A percentile compares a stretch with the other conserved stretches of the same genome.
Conservation (phyloP, 495 filamentous ascomycete genomes). For the Thermochaetoides thermophila region DNA sequence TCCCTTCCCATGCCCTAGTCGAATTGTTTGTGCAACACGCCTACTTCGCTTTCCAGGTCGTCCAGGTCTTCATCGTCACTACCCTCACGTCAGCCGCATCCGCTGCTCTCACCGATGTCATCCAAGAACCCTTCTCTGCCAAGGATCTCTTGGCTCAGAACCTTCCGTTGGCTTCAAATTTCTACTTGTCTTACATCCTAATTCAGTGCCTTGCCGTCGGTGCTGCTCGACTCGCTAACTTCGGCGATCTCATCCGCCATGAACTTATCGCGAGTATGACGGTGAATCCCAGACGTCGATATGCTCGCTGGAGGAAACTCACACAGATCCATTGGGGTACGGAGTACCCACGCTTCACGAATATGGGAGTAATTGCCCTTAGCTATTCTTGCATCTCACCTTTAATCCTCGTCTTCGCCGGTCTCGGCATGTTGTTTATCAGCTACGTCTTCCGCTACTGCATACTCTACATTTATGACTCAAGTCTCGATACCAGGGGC, state of each 20-base stretch:
- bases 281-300: constrained; percentile 62
- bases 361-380: constrained; percentile 67
- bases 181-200: constrained; percentile 82
- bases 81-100: constrained; percentile 61
- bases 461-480: constrained; percentile 65
- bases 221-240: constrained; percentile 45
- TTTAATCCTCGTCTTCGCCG: constrained; percentile 70
- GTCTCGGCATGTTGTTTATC: constrained; percentile 61
- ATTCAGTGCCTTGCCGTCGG: constrained; percentile 68
- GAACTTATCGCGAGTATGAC: constrained; percentile 51
- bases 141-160: constrained; percentile 52
- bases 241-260: constrained; percentile 35
- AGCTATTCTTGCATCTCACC: constrained; percentile 83
- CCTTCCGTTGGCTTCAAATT: constrained; percentile 71
- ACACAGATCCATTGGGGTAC: constrained; percentile 58
- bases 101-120: constrained; percentile 42
- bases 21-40: constrained; percentile 69
- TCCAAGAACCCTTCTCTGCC: constrained; percentile 43
- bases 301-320: constrained; percentile 49
- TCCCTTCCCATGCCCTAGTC: constrained; percentile 51
- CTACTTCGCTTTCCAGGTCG: constrained; percentile 80
- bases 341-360: constrained; percentile 51
- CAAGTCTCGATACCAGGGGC: constrained; percentile 70
- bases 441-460: constrained; percentile 81
- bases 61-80: constrained; percentile 81